These are phyloP conservation scores for Boechera stricta DNA, from an alignment of 345 rosid species.

Conservation along the genomic window DNA sequence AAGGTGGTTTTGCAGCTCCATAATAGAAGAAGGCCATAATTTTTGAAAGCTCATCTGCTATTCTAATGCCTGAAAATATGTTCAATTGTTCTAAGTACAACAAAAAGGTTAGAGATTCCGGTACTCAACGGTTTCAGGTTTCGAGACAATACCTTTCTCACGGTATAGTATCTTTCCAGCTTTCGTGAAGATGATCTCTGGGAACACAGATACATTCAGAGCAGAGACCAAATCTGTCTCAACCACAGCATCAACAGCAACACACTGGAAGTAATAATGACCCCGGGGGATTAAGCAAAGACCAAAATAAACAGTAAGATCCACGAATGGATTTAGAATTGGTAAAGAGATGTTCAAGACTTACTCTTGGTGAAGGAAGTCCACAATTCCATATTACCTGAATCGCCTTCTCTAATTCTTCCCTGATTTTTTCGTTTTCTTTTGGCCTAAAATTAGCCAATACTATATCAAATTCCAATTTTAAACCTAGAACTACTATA, in stretches of 20 bases:
- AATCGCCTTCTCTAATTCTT: constrained; percentile 82
- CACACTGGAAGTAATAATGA: constrained; percentile 56
- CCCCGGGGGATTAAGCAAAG: constrained; percentile 22
- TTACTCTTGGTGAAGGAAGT: constrained; percentile 90
- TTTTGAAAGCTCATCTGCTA: constrained; percentile 77
- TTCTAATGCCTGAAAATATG: constrained; percentile 57
- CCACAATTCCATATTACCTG: constrained; percentile 91
- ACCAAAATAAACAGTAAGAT: background rate
- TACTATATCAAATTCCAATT: constrained; percentile 10
- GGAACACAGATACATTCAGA: constrained; percentile 67
- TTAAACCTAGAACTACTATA: constrained; percentile 21
- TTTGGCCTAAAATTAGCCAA: constrained; percentile 60
- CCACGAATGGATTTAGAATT: background rate
- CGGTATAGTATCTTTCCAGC: constrained; percentile 86
- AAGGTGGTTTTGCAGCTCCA: constrained; percentile 86
- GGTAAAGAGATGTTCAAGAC: constrained; percentile 33
- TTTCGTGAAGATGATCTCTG: constrained; percentile 82
- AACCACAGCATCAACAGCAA: constrained; percentile 84
- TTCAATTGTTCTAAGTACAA: background rate
- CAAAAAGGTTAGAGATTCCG: background rate
- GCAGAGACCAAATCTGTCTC: constrained; percentile 75
- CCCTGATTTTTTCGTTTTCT: constrained; percentile 65
- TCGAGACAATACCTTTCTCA: constrained; percentile 63
- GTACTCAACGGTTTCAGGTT: background rate
- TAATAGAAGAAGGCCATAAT: constrained; percentile 91